A percentile compares a stretch with the other conserved stretches of the same genome.
Conservation (phyloP, 2,329 filamentous ascomycete species). For the Mycosphaerella sp. region DNA sequence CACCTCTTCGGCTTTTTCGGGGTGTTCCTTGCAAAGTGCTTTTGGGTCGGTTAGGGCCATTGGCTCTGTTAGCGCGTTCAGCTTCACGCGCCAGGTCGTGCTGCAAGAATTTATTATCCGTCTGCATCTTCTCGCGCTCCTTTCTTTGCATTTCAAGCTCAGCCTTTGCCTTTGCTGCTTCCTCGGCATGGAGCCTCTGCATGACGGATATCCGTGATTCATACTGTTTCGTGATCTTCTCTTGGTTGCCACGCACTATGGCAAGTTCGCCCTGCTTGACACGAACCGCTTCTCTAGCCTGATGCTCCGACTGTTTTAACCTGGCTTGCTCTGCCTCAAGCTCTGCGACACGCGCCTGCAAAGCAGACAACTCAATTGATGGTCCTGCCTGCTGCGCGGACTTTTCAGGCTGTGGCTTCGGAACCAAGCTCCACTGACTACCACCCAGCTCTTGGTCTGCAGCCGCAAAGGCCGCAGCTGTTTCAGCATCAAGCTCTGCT, state of each 20-base stretch:
- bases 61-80: conserved; percentile 46
- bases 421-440: conserved; percentile 23
- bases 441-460: conserved; percentile 31
- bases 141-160: conserved; percentile 59
- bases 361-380: conserved; percentile 27
- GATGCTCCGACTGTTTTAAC: conserved; percentile 38
- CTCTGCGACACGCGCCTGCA: conserved; percentile 42
- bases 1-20: conserved; percentile 24
- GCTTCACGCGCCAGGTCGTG: conserved; percentile 63
- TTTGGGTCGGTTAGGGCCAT: conserved; percentile 18
- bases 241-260: conserved; percentile 66
- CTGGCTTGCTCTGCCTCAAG: conserved; percentile 41
- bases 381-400: conserved; percentile 3
- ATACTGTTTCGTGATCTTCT: conserved; percentile 56
- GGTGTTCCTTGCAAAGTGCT: conserved; percentile 26
- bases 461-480: conserved; percentile 31
- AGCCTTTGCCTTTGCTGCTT: conserved; percentile 57
- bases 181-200: conserved; percentile 59
- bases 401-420: conserved; percentile 13
- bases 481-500: conserved; percentile 24
- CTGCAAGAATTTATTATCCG: conserved; percentile 66
- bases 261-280: conserved; percentile 65
- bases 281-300: conserved; percentile 47
- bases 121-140: conserved; percentile 59
- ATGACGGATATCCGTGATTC: conserved; percentile 57